These are phyloP conservation scores for Calonectria henricotiae DNA, from an alignment of 2,329 filamentous ascomycete species.

Conservation along the genomic window DNA sequence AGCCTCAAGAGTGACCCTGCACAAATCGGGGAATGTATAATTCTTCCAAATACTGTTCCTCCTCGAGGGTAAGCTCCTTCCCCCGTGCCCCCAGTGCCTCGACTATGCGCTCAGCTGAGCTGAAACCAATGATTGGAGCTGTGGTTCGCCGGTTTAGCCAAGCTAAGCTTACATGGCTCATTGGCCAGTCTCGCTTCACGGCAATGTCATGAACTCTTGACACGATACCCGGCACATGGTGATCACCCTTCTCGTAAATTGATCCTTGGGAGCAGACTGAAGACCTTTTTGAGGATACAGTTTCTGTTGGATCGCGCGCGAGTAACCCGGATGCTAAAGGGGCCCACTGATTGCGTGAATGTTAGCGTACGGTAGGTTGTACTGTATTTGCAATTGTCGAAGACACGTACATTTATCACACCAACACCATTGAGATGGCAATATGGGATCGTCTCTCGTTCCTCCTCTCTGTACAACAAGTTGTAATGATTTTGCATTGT, in stretches of 20 bases:
- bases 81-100: background rate
- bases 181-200: background rate
- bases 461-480: background rate
- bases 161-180: background rate
- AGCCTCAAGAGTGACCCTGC: background rate
- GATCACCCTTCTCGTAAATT: background rate
- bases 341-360: background rate
- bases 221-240: background rate
- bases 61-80: background rate
- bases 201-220: background rate
- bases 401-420: background rate
- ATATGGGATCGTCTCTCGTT: background rate
- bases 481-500: slow-evolving; percentile 6
- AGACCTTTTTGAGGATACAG: background rate
- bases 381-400: background rate
- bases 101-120: background rate
- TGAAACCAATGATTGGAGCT: background rate
- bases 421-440: background rate
- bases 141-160: background rate
- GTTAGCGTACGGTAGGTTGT: background rate
- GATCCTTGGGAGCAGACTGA: background rate
- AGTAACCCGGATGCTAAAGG: background rate
- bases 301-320: slow-evolving; percentile 5
- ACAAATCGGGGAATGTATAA: background rate
- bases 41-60: slow-evolving; percentile 1